phyloP scores from a whole-genome alignment of 495 filamentous ascomycete genomes.

The Tuber melanosporum region DNA sequence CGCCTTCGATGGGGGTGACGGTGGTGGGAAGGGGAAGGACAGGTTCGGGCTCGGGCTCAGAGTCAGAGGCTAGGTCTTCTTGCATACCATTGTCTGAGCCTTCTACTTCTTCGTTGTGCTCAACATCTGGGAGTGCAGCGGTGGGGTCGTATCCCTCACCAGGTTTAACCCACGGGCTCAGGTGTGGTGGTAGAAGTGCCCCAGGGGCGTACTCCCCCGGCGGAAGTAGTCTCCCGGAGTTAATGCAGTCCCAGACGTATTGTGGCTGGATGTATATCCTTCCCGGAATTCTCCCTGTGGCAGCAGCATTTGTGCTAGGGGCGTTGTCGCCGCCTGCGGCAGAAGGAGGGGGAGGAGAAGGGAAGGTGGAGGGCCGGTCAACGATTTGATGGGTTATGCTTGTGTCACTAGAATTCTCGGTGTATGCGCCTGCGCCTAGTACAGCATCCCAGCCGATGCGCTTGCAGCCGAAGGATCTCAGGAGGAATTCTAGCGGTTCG shows the following conservation, averaged over 20 bases:
- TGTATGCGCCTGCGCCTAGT: slow-evolving; percentile 86
- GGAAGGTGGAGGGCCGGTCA: slow-evolving; percentile 71
- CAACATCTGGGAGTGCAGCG: slow-evolving; percentile 64
- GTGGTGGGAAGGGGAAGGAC: background rate
- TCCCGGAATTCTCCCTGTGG: slow-evolving; percentile 67
- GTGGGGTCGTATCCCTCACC: slow-evolving; percentile 82
- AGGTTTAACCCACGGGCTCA: slow-evolving; percentile 92
- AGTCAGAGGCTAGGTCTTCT: slow-evolving; percentile 55
- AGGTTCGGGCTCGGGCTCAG: slow-evolving; percentile 49
- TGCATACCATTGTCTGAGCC: slow-evolving; percentile 45
- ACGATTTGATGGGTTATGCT: slow-evolving; percentile 94
- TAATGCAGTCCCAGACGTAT: slow-evolving; percentile 96
- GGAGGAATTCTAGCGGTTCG: slow-evolving; percentile 84
- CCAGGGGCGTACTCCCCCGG: slow-evolving; percentile 87
- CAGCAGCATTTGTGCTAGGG: slow-evolving; percentile 48
- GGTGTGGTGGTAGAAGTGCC: slow-evolving; percentile 79
- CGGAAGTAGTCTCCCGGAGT: slow-evolving; percentile 76
- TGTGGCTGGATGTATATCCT: slow-evolving; percentile 91
- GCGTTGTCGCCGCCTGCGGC: slow-evolving; percentile 55
- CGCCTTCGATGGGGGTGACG: slow-evolving; percentile 32
- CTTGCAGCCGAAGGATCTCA: slow-evolving; percentile 92
- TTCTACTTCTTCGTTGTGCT: slow-evolving; percentile 59
- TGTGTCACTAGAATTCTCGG: slow-evolving; percentile 74
- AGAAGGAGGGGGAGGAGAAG: slow-evolving; percentile 53
- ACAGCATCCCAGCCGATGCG: slow-evolving; percentile 88